phyloP scores from a whole-genome alignment of 2,329 filamentous ascomycete genomes.

The Whalleya microplaca region DNA sequence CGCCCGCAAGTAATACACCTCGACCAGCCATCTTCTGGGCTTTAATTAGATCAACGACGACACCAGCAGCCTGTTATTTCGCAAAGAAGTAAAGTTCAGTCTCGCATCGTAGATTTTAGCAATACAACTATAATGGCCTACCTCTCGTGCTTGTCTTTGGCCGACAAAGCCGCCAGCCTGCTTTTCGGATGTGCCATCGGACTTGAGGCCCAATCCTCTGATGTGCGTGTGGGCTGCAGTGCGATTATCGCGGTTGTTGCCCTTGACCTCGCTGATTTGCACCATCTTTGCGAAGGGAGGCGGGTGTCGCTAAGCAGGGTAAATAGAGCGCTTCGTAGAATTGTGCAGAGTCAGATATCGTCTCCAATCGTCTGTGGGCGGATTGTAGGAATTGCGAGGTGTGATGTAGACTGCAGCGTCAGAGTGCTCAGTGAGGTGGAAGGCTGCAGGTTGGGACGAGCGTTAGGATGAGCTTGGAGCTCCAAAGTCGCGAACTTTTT shows the following conservation, averaged over 20 bases:
- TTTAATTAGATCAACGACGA: constrained; percentile 94
- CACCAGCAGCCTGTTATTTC: constrained; percentile 76
- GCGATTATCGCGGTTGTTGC: constrained; percentile 91
- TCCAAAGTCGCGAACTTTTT: constrained; percentile 37
- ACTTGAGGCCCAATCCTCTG: constrained; percentile 85
- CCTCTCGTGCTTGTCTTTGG: constrained; percentile 85
- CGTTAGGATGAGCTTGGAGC: constrained; percentile 28
- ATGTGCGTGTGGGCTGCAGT: constrained; percentile 98
- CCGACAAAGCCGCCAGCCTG: constrained; percentile 86
- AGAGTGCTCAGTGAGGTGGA: constrained; percentile 2
- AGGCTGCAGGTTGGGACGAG: constrained; percentile 12
- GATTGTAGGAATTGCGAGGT: neutral
- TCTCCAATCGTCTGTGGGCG: neutral
- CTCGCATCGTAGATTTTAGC: constrained; percentile 3
- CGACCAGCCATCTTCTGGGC: constrained; percentile 97
- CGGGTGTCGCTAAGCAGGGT: constrained; percentile 4
- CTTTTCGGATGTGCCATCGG: constrained; percentile 83
- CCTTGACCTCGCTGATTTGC: constrained; percentile 92
- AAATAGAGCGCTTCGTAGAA: constrained; percentile 3
- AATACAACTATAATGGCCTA: constrained; percentile 44
- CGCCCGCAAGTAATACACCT: constrained; percentile 89
- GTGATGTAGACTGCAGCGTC: neutral
- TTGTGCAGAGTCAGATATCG: neutral
- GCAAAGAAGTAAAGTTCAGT: constrained; percentile 19
- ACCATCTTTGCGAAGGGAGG: constrained; percentile 64